Percentiles rank a stretch among this genome's conserved stretches.
Evolutionary conservation across 1,139 yeast species (phyloP).

Genomic region (Chernovozyma sophiae-reginae): DNA sequence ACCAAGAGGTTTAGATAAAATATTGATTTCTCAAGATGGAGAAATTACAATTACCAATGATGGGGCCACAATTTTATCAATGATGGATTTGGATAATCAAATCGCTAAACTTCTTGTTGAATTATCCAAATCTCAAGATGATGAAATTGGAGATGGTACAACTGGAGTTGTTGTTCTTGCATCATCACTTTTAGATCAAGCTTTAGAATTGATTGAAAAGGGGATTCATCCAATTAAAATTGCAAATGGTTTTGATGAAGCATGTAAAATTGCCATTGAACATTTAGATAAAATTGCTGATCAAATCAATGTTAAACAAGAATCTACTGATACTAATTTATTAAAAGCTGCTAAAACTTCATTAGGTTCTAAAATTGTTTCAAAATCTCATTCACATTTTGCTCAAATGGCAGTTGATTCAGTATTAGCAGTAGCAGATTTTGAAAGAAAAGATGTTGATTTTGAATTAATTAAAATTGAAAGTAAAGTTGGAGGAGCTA

Average conservation of each 20-base stretch:
- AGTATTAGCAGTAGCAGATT: slow-evolving; percentile 87
- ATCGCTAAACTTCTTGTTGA: slow-evolving; percentile 95
- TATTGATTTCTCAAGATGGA: slow-evolving; percentile 88
- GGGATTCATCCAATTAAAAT: slow-evolving; percentile 97
- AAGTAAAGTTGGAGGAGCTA: slow-evolving; percentile 92
- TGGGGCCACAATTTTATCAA: slow-evolving; percentile 94
- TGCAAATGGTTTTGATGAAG: slow-evolving; percentile 97
- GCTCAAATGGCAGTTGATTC: slow-evolving; percentile 98
- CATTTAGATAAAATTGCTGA: slow-evolving; percentile 77
- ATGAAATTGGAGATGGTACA: slow-evolving; percentile 98
- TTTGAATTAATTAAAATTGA: slow-evolving; percentile 94
- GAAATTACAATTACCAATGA: slow-evolving; percentile 97
- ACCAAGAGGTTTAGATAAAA: slow-evolving; percentile 97
- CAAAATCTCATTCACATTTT: slow-evolving; percentile 88
- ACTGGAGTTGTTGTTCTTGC: slow-evolving; percentile 98
- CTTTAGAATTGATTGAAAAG: slow-evolving; percentile 87
- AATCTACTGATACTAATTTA: slow-evolving; percentile 48
- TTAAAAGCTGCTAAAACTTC: slow-evolving; percentile 93
- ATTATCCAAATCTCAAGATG: slow-evolving; percentile 93
- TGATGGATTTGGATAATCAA: slow-evolving; percentile 94
- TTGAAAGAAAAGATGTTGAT: slow-evolving; percentile 90
- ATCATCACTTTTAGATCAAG: slow-evolving; percentile 91
- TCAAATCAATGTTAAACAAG: slow-evolving; percentile 47
- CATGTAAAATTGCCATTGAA: slow-evolving; percentile 82
- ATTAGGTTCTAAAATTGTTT: slow-evolving; percentile 91